phyloP scores from a whole-genome alignment of 2,329 filamentous ascomycete genomes.

The Plectosphaerella plurivora region DNA sequence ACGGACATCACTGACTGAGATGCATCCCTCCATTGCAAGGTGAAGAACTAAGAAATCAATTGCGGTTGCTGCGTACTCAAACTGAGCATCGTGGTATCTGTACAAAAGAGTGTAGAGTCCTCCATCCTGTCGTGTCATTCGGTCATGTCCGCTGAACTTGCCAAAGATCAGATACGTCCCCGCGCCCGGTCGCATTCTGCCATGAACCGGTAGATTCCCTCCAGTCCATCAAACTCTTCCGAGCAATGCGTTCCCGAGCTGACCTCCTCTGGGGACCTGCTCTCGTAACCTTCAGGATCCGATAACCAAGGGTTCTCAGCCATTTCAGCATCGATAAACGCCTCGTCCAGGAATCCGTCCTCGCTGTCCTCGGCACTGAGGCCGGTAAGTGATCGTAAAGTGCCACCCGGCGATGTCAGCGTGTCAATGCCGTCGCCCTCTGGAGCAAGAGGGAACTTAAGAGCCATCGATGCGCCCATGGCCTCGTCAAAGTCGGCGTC shows the following conservation, averaged over 20 bases:
- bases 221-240: slow-evolving; percentile 49
- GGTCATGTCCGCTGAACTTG: not conserved
- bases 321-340: slow-evolving; percentile 33
- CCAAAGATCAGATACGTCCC: slow-evolving; percentile 21
- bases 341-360: slow-evolving; percentile 23
- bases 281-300: slow-evolving; percentile 43
- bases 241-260: slow-evolving; percentile 40
- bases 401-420: slow-evolving; percentile 43
- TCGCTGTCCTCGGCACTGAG: slow-evolving; percentile 19
- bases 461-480: slow-evolving; percentile 66
- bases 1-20: not conserved
- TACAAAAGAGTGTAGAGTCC: slow-evolving; percentile 3
- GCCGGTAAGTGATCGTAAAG: slow-evolving; percentile 35
- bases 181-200: slow-evolving; percentile 50
- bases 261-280: slow-evolving; percentile 39
- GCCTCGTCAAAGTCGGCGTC: slow-evolving; percentile 68
- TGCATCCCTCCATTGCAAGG: not conserved
- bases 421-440: slow-evolving; percentile 23
- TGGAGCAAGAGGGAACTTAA: slow-evolving; percentile 84
- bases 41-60: not conserved
- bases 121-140: not conserved
- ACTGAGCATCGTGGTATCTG: not conserved
- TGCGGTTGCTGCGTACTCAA: not conserved
- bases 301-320: slow-evolving; percentile 45
- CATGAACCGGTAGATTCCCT: slow-evolving; percentile 54